These are phyloP conservation scores for Musa beccarii DNA, from an alignment of 176 grass and related monocot species.

Conservation along the genomic window DNA sequence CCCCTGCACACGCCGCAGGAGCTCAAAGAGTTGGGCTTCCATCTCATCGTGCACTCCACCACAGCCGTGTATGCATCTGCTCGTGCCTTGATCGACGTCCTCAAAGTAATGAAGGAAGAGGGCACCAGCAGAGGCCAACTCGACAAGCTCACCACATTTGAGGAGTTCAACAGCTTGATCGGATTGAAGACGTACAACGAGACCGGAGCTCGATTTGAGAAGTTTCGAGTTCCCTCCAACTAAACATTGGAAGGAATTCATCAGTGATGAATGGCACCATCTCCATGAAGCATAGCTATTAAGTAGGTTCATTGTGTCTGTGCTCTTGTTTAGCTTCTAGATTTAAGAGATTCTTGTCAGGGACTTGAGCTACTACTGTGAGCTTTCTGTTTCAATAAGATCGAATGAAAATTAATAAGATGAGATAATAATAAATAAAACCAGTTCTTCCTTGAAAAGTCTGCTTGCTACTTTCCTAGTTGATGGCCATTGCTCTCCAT, in stretches of 20 bases:
- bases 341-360: too few relatives aligned
- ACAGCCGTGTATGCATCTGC: constrained; percentile 39
- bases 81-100: constrained; percentile 29
- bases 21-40: constrained; percentile 40
- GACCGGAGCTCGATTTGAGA: constrained; percentile 22
- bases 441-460: too few relatives aligned
- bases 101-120: constrained; percentile 22
- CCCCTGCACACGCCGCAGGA: constrained; percentile 39
- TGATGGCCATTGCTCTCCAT: too few relatives aligned
- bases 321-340: not conserved
- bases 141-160: constrained; percentile 31
- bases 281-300: not conserved
- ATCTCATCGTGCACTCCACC: constrained; percentile 31
- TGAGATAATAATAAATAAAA: not conserved
- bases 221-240: not conserved
- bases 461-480: too few relatives aligned
- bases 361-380: not conserved
- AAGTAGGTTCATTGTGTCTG: too few relatives aligned
- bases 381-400: not conserved
- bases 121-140: constrained; percentile 30
- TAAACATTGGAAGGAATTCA: not conserved
- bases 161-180: constrained; percentile 42
- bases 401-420: not conserved
- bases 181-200: constrained; percentile 30
- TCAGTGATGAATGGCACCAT: not conserved